phyloP scores from a whole-genome alignment of 192 early-diverging fungal genomes.

The Phlyctochytrium bullatum region DNA sequence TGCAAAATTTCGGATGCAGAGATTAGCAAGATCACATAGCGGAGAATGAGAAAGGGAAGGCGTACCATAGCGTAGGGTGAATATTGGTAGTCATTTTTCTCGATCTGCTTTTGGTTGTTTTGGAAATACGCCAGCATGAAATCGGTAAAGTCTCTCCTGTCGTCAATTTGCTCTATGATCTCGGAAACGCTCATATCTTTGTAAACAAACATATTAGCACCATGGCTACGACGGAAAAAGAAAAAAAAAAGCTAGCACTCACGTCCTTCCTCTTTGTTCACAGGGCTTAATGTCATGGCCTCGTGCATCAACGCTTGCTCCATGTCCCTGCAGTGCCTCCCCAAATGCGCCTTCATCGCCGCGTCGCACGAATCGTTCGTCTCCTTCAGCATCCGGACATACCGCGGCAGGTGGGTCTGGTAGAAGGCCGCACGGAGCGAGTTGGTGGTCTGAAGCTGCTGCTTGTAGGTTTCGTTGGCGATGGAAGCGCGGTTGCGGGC shows the following conservation, averaged over 20 bases:
- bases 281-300: slow-evolving; percentile 63
- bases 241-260: not conserved
- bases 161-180: slow-evolving; percentile 39
- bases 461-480: slow-evolving; percentile 81
- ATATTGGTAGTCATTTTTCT: slow-evolving; percentile 43
- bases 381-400: slow-evolving; percentile 75
- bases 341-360: slow-evolving; percentile 64
- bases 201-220: slow-evolving; percentile 25
- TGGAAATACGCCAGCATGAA: slow-evolving; percentile 33
- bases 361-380: slow-evolving; percentile 82
- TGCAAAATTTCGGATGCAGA: not conserved
- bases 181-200: slow-evolving; percentile 29
- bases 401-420: slow-evolving; percentile 75
- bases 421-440: slow-evolving; percentile 73
- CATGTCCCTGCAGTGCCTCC: slow-evolving; percentile 45
- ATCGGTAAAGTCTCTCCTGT: slow-evolving; percentile 41
- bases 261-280: slow-evolving; percentile 32
- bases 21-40: slow-evolving; percentile 8
- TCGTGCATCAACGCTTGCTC: slow-evolving; percentile 75
- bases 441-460: slow-evolving; percentile 75
- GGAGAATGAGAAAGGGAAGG: slow-evolving; percentile 3
- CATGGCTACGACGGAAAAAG: not conserved
- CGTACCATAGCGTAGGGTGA: slow-evolving; percentile 28
- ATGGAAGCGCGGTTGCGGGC: slow-evolving; percentile 76
- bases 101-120: slow-evolving; percentile 26